Conservation (phyloP, 805 yeast species). For the Crinitomyces ghanaensis region DNA sequence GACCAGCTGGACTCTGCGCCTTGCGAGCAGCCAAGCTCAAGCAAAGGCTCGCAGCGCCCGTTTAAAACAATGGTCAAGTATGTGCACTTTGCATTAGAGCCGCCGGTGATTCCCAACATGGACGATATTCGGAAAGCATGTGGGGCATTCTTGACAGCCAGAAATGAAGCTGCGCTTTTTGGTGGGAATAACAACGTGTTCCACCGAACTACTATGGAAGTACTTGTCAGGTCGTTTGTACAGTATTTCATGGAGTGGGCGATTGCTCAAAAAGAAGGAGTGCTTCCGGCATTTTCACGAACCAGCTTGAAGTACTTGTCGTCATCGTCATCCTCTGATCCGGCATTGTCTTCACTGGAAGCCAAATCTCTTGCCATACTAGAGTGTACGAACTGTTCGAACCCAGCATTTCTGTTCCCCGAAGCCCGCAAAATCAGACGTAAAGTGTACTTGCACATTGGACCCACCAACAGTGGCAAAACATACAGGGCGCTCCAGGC, state of each 20-base stretch:
- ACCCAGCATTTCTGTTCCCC: constrained; percentile 76
- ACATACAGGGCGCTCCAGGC: constrained; percentile 72
- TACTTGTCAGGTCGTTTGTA: constrained; percentile 1
- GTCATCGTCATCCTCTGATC: background rate
- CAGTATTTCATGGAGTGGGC: background rate
- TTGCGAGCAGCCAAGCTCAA: too few species aligned
- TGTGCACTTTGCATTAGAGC: background rate
- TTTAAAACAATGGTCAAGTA: too few species aligned
- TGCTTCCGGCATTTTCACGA: background rate
- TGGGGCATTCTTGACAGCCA: background rate
- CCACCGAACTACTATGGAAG: background rate
- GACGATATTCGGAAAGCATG: background rate
- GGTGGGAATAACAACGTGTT: background rate
- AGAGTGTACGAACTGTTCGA: constrained; percentile 39
- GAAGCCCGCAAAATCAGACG: constrained; percentile 70
- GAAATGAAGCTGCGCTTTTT: background rate
- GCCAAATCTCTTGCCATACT: background rate
- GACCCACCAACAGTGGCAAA: constrained; percentile 96
- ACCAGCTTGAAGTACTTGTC: background rate
- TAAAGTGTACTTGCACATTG: constrained; percentile 82
- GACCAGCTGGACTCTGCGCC: too few species aligned
- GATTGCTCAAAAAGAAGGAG: background rate
- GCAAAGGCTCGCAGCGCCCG: too few species aligned
- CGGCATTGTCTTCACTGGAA: constrained; percentile 3
- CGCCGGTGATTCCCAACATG: background rate